These are phyloP conservation scores for Candida pseudoglaebosa DNA, from an alignment of 805 yeast species.

Conservation along the genomic window DNA sequence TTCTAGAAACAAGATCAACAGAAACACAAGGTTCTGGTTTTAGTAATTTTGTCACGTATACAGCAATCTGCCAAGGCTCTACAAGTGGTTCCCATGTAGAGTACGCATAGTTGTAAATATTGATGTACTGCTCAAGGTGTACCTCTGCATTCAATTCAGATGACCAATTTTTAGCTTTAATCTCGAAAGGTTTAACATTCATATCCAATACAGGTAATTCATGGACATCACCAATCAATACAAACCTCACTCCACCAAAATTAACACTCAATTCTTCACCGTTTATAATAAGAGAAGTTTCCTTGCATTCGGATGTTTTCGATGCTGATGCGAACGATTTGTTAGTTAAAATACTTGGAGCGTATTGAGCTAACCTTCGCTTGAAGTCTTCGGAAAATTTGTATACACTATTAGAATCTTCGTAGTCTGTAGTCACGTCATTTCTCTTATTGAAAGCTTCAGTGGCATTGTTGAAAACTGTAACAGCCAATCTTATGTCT, in stretches of 20 bases:
- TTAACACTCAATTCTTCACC: slow-evolving; percentile 67
- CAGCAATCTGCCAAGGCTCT: slow-evolving; percentile 80
- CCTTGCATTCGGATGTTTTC: slow-evolving; percentile 12
- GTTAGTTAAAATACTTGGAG: slow-evolving; percentile 61
- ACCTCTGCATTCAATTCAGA: slow-evolving; percentile 71
- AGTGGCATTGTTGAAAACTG: slow-evolving; percentile 69
- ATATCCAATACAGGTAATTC: slow-evolving; percentile 85
- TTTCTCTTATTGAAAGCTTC: slow-evolving; percentile 39
- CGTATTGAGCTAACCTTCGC: slow-evolving; percentile 56
- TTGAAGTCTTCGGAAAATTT: slow-evolving; percentile 62
- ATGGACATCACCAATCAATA: slow-evolving; percentile 84
- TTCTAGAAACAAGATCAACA: slow-evolving; percentile 71
- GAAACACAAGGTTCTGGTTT: slow-evolving; percentile 46
- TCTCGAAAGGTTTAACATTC: slow-evolving; percentile 63
- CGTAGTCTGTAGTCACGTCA: slow-evolving; percentile 9
- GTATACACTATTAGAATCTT: slow-evolving; percentile 23
- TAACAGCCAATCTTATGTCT: slow-evolving; percentile 77
- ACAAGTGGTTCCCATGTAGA: slow-evolving; percentile 94
- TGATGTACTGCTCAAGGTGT: slow-evolving; percentile 60
- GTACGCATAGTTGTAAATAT: slow-evolving; percentile 81
- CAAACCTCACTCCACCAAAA: slow-evolving; percentile 74
- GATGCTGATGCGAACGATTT: slow-evolving; percentile 30
- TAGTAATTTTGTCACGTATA: slow-evolving; percentile 54
- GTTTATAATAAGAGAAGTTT: slow-evolving; percentile 45
- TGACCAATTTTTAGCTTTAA: slow-evolving; percentile 79